phyloP scores from a whole-genome alignment of 441 rosid species.

The Kokia cookei region DNA sequence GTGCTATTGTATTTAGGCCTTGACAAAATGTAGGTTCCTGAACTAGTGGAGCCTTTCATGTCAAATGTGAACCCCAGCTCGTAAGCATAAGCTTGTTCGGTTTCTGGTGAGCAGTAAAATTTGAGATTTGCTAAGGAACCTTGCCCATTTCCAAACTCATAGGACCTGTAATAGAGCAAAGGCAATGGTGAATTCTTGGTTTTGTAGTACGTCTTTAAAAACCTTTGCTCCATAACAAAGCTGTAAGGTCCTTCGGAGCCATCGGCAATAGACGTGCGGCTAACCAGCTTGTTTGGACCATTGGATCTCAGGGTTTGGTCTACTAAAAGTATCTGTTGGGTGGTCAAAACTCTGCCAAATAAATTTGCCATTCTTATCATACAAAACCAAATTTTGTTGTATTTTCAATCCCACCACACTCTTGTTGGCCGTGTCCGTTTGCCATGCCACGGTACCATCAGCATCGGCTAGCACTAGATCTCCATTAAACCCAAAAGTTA shows the following conservation, averaged over 20 bases:
- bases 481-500: slow-evolving; percentile 23
- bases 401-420: slow-evolving; percentile 51
- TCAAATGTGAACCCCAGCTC: slow-evolving; percentile 21
- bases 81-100: neutral
- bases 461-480: slow-evolving; percentile 37
- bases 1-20: slow-evolving; percentile 32
- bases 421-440: slow-evolving; percentile 51
- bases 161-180: slow-evolving; percentile 11
- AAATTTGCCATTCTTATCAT: slow-evolving; percentile 41
- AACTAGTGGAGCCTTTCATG: neutral
- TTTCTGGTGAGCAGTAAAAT: neutral
- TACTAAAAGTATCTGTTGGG: slow-evolving; percentile 58
- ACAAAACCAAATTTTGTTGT: slow-evolving; percentile 50
- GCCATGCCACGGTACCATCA: slow-evolving; percentile 55
- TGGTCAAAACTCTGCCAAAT: slow-evolving; percentile 74
- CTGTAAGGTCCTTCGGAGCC: slow-evolving; percentile 54
- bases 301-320: slow-evolving; percentile 45
- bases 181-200: slow-evolving; percentile 39
- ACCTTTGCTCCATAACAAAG: slow-evolving; percentile 39
- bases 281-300: slow-evolving; percentile 40
- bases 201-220: slow-evolving; percentile 33
- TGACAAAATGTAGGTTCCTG: neutral
- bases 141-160: neutral
- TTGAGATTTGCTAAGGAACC: neutral
- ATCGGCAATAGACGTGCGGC: slow-evolving; percentile 28